Percentiles rank a stretch among this genome's conserved stretches.
Conservation (phyloP, 345 rosid genomes). For the Eucalyptus cloeziana region DNA sequence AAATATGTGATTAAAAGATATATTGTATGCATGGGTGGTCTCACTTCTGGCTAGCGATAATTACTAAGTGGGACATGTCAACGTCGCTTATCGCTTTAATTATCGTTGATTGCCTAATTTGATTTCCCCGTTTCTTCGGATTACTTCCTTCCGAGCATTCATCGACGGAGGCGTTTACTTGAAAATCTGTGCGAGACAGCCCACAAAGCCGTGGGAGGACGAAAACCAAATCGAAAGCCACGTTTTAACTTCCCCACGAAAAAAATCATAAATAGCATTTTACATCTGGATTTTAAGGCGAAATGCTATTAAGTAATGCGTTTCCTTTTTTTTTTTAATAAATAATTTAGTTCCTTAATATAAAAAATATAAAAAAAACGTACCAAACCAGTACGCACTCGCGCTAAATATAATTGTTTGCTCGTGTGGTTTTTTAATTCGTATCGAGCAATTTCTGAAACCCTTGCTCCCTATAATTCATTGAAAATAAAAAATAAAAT, state of each 20-base stretch:
- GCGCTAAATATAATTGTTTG: background rate
- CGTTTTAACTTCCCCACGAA: background rate
- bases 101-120: background rate
- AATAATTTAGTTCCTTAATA: background rate
- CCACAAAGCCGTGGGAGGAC: background rate
- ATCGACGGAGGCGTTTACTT: background rate
- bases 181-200: background rate
- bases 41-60: background rate
- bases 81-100: background rate
- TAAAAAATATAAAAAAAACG: too few relatives aligned
- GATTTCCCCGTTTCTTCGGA: background rate
- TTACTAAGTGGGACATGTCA: background rate
- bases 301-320: background rate
- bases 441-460: too few relatives aligned
- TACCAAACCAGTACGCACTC: background rate
- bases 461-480: background rate
- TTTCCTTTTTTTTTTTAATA: too few relatives aligned
- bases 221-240: background rate
- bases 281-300: accelerated
- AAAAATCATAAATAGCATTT: too few relatives aligned
- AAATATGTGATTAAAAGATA: background rate
- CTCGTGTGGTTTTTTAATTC: too few relatives aligned
- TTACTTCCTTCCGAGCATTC: background rate
- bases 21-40: accelerated
- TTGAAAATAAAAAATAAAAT: background rate